These are phyloP conservation scores for Sistotremastrum suecicum DNA, from an alignment of 768 basidiomycete genomes.

Conservation along the genomic window DNA sequence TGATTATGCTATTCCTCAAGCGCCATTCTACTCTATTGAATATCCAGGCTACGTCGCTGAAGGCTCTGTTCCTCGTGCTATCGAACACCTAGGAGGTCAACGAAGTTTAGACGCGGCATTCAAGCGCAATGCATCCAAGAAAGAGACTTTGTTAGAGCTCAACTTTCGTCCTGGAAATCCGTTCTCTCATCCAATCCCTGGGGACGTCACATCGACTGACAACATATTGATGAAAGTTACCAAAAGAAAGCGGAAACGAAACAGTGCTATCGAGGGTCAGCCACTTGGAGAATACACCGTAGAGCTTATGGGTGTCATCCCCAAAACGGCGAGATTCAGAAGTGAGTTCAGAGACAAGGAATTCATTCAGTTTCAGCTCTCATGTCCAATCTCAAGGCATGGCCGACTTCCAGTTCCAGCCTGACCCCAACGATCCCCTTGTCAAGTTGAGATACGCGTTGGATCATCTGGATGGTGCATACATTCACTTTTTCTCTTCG, in stretches of 20 bases:
- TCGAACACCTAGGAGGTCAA: conserved; percentile 59
- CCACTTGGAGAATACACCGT: conserved; percentile 57
- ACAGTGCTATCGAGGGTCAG: conserved; percentile 15
- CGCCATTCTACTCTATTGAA: conserved; percentile 68
- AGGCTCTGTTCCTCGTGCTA: conserved; percentile 44
- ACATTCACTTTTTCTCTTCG: not conserved
- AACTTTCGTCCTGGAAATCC: conserved; percentile 58
- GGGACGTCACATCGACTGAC: conserved; percentile 60
- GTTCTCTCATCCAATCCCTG: conserved; percentile 74
- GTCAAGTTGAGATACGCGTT: conserved; percentile 57
- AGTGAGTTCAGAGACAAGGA: conserved; percentile 33
- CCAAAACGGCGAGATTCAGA: conserved; percentile 80
- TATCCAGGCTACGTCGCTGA: conserved; percentile 76
- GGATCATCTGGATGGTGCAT: conserved; percentile 69
- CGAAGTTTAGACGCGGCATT: conserved; percentile 63
- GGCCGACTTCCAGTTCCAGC: conserved; percentile 87
- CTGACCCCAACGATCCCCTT: conserved; percentile 56
- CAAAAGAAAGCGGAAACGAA: conserved; percentile 46
- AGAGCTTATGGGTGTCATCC: conserved; percentile 58
- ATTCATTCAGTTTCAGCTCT: not conserved
- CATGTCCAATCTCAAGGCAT: conserved; percentile 40
- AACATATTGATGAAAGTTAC: conserved; percentile 82
- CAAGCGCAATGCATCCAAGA: conserved; percentile 46
- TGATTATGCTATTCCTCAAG: conserved; percentile 34
- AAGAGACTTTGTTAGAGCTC: conserved; percentile 61